Evolutionary conservation across 2,329 filamentous ascomycete species (phyloP).

Genomic region (Trichoderma sp.): DNA sequence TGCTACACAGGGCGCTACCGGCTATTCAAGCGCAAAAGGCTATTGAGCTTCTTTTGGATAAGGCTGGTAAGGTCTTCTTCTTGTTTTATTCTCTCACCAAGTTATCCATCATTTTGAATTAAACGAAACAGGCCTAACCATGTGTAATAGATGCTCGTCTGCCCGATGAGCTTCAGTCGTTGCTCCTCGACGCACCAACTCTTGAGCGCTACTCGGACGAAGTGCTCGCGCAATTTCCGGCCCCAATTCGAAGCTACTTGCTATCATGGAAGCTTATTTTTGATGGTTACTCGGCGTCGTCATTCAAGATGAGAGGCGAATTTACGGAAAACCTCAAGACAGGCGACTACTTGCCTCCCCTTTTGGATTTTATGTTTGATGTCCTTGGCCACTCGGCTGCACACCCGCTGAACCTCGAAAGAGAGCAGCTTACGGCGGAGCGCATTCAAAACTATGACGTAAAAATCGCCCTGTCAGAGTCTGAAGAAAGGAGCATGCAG

Average conservation of each 20-base stretch:
- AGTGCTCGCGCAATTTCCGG: conserved; percentile 65
- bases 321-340: conserved; percentile 78
- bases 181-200: conserved; percentile 75
- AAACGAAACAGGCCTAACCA: background rate
- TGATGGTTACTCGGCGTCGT: conserved; percentile 74
- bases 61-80: conserved; percentile 45
- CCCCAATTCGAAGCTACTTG: conserved; percentile 72
- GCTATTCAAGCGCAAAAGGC: conserved; percentile 76
- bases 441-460: conserved; percentile 56
- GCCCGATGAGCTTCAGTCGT: conserved; percentile 78
- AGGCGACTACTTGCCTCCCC: conserved; percentile 61
- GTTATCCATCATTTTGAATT: rapidly evolving
- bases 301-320: conserved; percentile 76
- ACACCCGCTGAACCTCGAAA: conserved; percentile 69
- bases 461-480: conserved; percentile 52
- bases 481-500: conserved; percentile 69
- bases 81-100: background rate
- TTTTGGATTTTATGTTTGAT: conserved; percentile 79
- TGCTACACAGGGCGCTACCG: conserved; percentile 79
- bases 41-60: conserved; percentile 70
- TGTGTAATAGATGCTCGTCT: conserved; percentile 56
- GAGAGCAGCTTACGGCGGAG: conserved; percentile 56
- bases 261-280: conserved; percentile 88
- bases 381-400: conserved; percentile 76
- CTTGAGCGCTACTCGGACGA: conserved; percentile 65